Conservation (phyloP, 2,329 filamentous ascomycete species). For the Hortaea werneckii region DNA sequence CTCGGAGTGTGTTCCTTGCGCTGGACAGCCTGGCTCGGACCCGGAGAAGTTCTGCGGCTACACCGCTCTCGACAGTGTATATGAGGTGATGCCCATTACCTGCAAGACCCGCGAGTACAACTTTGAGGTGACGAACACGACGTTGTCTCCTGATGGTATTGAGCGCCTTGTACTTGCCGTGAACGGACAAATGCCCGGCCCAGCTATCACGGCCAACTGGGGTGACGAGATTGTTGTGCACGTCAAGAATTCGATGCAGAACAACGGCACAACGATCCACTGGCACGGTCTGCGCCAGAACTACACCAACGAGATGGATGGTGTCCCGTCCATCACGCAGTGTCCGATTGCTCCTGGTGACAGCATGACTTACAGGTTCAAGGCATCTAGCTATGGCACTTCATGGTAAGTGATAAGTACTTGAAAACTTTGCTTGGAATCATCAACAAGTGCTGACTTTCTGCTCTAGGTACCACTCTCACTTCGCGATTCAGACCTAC, state of each 20-base stretch:
- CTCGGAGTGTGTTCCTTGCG: conserved; percentile 17
- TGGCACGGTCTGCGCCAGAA: conserved; percentile 41
- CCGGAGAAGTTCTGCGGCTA: conserved; percentile 25
- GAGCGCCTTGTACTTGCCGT: conserved; percentile 27
- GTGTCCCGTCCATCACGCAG: conserved; percentile 45
- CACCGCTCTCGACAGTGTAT: conserved; percentile 26
- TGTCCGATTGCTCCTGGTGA: conserved; percentile 33
- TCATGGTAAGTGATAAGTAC: too few species aligned
- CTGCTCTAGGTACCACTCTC: conserved; percentile 34
- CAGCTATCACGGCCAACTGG: conserved; percentile 44
- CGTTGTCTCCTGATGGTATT: conserved; percentile 38
- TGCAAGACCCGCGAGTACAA: conserved; percentile 33
- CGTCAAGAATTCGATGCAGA: conserved; percentile 30
- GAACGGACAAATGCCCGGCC: conserved; percentile 49
- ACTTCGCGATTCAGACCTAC: conserved; percentile 32
- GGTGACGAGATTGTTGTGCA: conserved; percentile 21
- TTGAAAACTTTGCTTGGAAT: too few species aligned
- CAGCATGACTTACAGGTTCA: conserved; percentile 28
- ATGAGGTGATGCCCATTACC: conserved; percentile 28
- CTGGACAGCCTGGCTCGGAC: conserved; percentile 22
- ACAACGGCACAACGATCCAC: conserved; percentile 42
- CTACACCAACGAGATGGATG: conserved; percentile 45
- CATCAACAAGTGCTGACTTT: too few species aligned
- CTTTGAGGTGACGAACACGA: conserved; percentile 33
- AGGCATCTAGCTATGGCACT: conserved; percentile 27